Conservation (phyloP, 202 grass and related monocot genomes). For the Carex arenaria region DNA sequence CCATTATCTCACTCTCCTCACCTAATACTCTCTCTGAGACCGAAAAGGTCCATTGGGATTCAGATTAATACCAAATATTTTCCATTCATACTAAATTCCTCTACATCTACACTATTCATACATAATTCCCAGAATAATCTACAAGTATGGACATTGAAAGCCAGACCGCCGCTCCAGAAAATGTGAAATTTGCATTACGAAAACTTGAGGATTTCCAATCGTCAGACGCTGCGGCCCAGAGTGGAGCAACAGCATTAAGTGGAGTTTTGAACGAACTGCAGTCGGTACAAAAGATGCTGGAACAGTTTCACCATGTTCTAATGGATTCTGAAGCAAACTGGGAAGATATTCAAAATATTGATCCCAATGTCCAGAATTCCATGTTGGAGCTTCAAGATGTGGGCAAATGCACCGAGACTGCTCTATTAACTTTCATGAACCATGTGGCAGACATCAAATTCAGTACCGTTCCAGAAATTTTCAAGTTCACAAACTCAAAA, state of each 20-base stretch:
- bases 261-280: neutral
- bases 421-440: neutral
- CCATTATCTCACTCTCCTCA: no score
- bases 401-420: neutral
- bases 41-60: no score
- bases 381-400: neutral
- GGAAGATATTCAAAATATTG: neutral
- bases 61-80: no score
- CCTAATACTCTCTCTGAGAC: no score
- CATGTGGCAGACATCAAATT: neutral
- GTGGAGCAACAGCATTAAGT: neutral
- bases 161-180: neutral
- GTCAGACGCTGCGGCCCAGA: neutral
- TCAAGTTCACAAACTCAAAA: neutral
- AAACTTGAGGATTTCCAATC: neutral
- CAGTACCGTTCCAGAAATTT: neutral
- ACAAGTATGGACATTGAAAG: neutral
- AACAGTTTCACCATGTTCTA: neutral
- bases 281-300: neutral
- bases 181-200: neutral
- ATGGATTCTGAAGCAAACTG: neutral
- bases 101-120: no score
- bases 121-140: neutral
- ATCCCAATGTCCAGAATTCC: neutral
- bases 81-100: no score